These are phyloP conservation scores for Leishmania aethiopica DNA, from an alignment of 208 protist species.

Conservation along the genomic window DNA sequence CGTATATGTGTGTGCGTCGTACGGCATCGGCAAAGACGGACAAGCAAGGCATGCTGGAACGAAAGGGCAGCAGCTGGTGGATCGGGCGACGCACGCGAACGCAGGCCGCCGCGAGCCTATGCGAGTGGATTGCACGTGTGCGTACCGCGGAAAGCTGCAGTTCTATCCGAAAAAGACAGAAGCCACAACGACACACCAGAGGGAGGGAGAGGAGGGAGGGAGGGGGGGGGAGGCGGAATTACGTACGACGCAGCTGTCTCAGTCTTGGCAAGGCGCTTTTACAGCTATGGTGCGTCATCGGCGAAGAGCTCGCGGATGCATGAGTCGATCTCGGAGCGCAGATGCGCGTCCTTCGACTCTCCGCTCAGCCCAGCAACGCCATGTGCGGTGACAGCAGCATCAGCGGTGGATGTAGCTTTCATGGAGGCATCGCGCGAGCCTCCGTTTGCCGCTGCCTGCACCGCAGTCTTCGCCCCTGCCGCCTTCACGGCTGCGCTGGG, in stretches of 20 bases:
- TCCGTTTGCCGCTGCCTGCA: background rate
- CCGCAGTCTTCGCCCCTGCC: background rate
- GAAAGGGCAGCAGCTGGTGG: no score
- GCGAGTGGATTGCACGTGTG: no score
- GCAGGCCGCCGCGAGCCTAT: no score
- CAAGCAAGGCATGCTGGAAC: no score
- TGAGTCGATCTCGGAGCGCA: constrained; percentile 21
- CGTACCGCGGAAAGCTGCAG: no score
- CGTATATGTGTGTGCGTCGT: no score
- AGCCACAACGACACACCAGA: background rate
- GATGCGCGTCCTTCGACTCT: background rate
- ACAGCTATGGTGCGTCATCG: background rate
- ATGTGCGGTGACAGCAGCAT: background rate
- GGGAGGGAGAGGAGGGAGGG: background rate
- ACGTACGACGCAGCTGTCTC: background rate
- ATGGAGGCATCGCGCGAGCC: background rate
- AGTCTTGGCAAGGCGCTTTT: background rate
- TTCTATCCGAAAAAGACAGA: background rate
- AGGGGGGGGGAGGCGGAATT: background rate
- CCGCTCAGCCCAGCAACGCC: background rate
- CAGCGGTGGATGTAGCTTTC: background rate
- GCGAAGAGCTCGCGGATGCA: constrained; percentile 29
- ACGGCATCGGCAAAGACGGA: no score
- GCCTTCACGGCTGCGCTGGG: background rate
- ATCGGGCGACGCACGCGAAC: no score